Percentiles rank a stretch among this genome's conserved stretches.
These are phyloP conservation scores for Lactuca saligna DNA, from an alignment of 129 eudicot genomes.

Conservation along the genomic window DNA sequence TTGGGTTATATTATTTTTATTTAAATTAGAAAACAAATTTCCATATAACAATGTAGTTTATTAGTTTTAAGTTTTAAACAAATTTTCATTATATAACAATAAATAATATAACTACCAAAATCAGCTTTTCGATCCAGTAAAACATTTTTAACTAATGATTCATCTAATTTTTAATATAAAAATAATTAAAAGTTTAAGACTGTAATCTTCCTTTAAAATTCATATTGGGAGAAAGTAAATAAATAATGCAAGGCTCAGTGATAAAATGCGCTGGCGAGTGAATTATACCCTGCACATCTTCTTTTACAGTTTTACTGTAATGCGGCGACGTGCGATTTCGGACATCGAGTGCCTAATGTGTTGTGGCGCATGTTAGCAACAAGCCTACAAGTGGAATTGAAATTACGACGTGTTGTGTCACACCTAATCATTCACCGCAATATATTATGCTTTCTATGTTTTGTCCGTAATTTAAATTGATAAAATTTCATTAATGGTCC, in stretches of 20 bases:
- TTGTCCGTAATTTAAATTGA: no score
- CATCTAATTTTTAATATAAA: background rate
- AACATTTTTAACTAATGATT: background rate
- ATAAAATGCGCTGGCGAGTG: slow-evolving; percentile 24
- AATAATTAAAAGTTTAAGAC: no score
- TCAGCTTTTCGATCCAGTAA: no score
- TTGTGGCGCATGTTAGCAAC: slow-evolving; percentile 7
- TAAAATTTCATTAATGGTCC: no score
- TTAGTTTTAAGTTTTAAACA: background rate
- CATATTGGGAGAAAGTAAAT: background rate
- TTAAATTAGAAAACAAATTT: no score
- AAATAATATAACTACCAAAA: no score
- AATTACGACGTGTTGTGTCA: background rate
- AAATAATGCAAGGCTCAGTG: background rate
- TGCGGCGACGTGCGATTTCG: slow-evolving; percentile 24
- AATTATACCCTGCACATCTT: background rate
- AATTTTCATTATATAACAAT: background rate
- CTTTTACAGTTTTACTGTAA: background rate
- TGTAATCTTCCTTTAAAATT: no score
- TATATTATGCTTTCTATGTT: no score
- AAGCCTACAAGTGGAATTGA: background rate
- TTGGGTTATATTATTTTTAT: background rate
- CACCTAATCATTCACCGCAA: no score
- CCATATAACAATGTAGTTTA: no score
- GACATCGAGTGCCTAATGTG: background rate